phyloP scores from a whole-genome alignment of 352 stramenopile genomes.

The Globisporangium emineosum region DNA sequence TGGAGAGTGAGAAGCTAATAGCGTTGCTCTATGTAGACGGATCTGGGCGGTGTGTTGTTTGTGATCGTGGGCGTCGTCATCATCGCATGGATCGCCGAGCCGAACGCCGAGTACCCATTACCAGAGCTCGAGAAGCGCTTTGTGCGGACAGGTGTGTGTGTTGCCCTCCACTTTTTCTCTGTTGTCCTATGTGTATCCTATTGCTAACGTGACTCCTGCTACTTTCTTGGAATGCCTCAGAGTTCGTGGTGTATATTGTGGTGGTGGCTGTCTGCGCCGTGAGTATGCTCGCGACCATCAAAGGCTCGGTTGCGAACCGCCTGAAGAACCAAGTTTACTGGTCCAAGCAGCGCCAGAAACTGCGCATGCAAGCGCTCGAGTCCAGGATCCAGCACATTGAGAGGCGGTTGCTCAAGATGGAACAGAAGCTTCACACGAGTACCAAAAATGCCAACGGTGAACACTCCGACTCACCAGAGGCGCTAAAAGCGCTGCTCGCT shows the following conservation, averaged over 20 bases:
- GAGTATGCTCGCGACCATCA: conserved; percentile 87
- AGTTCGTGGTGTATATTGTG: conserved; percentile 79
- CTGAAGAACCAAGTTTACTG: conserved; percentile 85
- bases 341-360: conserved; percentile 79
- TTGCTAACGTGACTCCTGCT: background rate
- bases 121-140: conserved; percentile 83
- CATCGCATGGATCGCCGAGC: conserved; percentile 83
- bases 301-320: conserved; percentile 78
- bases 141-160: conserved; percentile 46
- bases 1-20: background rate
- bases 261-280: conserved; percentile 68
- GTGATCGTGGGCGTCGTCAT: conserved; percentile 87
- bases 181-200: background rate
- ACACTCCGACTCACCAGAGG: background rate
- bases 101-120: conserved; percentile 84
- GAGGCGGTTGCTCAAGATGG: conserved; percentile 59
- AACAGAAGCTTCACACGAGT: conserved; percentile 47
- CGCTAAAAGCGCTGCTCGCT: conserved; percentile 8
- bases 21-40: conserved; percentile 34
- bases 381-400: conserved; percentile 66
- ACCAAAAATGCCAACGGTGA: conserved; percentile 10
- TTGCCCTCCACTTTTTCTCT: background rate
- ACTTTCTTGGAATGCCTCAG: conserved; percentile 12
- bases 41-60: conserved; percentile 80
- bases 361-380: conserved; percentile 77